Base-by-base conservation (phyloP, 106 monocot genomes). In the Triglochin maritima region DNA sequence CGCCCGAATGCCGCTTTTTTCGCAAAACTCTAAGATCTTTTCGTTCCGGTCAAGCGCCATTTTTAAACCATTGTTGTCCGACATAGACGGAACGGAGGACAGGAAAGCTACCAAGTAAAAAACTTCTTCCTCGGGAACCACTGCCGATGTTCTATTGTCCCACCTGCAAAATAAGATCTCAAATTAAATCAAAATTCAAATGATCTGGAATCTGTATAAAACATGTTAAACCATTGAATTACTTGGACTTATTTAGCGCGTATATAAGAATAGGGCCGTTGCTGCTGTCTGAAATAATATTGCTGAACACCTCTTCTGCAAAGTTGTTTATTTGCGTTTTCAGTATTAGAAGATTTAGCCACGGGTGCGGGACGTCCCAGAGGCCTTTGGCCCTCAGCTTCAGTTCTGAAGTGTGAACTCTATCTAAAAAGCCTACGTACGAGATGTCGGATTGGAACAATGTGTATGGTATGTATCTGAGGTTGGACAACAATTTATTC, bases 281-380 rank as follows among this genome's bases (percentile, higher is more conserved):
- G 85, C 68, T 87, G 81, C 85, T 85, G 74, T 90, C 85, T 9
- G 70, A 79, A 41, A 95, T 72, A 17, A 95, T 90, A 41, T 79
- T 83, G 5, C 80, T 83, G 41, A 95, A 90, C 12, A 95, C 85
- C 57, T 79, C 81, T 8, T 69, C 43, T 0, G 90, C 90, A 29
- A 95, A 95, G 54, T 71, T 66, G 41, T 76, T 76, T 57, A 95
- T 85, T 71, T 60, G 73, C 42, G 75, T 73, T 62, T 74, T 73
- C 12, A 90, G 95, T 12, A 95, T 62, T 42, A 95, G 67, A 58
- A 95, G 90, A 53, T 95, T 95, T 16, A 95, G 62, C 90, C 95
- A 95, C 15, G 95, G 95, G 64, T 95, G 95, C 41, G 95, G 95
- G 5, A 95, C 75, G 44, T 90, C 87, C 95, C 90, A 95, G 56